Percentiles rank a stretch among this genome's conserved stretches.
Evolutionary conservation across 2,329 filamentous ascomycete genomes (phyloP).

Genomic region (Xylaria sp.): DNA sequence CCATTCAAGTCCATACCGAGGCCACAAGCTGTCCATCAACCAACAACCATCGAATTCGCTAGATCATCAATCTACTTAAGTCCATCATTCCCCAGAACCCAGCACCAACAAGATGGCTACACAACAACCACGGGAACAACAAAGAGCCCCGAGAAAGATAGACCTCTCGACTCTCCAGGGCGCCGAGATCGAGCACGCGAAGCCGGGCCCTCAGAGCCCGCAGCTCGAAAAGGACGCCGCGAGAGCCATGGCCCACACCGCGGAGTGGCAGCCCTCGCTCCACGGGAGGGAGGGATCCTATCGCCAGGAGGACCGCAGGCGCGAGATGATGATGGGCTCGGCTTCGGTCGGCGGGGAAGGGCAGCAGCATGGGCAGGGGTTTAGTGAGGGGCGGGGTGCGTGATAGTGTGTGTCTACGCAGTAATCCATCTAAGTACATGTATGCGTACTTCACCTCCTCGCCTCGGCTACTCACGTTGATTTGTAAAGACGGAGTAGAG

Average conservation of each 20-base stretch:
- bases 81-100: not conserved
- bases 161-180: constrained; percentile 22
- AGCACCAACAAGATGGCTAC: constrained; percentile 7
- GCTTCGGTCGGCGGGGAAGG: not conserved
- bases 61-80: not conserved
- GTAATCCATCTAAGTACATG: too few species aligned
- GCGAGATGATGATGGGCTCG: constrained; percentile 56
- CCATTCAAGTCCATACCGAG: not conserved
- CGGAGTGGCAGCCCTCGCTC: constrained; percentile 59
- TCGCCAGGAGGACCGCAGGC: constrained; percentile 64
- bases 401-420: not conserved
- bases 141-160: constrained; percentile 18
- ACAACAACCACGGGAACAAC: constrained; percentile 4
- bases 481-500: not conserved
- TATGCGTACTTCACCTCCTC: too few species aligned
- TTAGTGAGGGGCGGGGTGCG: constrained; percentile 48
- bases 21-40: not conserved
- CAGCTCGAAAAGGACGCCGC: constrained; percentile 49
- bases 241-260: constrained; percentile 51
- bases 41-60: not conserved
- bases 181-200: constrained; percentile 23
- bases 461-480: too few species aligned
- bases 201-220: constrained; percentile 39
- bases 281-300: constrained; percentile 59
- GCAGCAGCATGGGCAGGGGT: constrained; percentile 18